These are phyloP conservation scores for Oryza rufipogon DNA, from an alignment of 176 grass and related monocot genomes.

Conservation along the genomic window DNA sequence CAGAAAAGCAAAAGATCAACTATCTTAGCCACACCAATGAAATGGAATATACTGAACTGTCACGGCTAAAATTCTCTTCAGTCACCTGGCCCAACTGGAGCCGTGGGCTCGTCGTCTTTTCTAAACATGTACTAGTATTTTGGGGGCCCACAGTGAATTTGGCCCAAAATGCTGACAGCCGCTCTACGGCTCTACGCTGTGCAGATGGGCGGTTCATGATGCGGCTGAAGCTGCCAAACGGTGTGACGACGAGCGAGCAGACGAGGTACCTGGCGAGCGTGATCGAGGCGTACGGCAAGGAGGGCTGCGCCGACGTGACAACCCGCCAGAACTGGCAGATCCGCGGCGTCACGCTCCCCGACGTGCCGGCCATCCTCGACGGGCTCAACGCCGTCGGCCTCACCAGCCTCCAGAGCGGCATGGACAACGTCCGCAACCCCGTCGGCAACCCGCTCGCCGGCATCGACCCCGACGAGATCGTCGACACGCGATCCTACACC, in stretches of 20 bases:
- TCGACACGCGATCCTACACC: conserved; percentile 87
- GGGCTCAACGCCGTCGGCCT: conserved; percentile 77
- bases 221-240: conserved; percentile 96
- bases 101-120: not conserved
- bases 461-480: conserved; percentile 88
- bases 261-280: conserved; percentile 88
- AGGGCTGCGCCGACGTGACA: conserved; percentile 92
- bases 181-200: not conserved
- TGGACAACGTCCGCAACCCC: conserved; percentile 97
- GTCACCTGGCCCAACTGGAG: not conserved
- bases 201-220: conserved; percentile 98
- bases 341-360: conserved; percentile 83
- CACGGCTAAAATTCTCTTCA: not conserved
- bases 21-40: not conserved
- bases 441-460: conserved; percentile 95
- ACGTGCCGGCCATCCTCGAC: conserved; percentile 79
- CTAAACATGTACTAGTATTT: not conserved
- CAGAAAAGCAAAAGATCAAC: conserved; percentile 43
- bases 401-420: conserved; percentile 97
- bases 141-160: not conserved
- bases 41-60: not conserved
- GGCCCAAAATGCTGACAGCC: conserved; percentile 9
- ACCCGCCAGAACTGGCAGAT: conserved; percentile 99
- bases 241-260: conserved; percentile 96
- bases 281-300: conserved; percentile 73